Evolutionary conservation across 805 yeast species (phyloP).

Genomic region (Yamadazyma ubonensis): DNA sequence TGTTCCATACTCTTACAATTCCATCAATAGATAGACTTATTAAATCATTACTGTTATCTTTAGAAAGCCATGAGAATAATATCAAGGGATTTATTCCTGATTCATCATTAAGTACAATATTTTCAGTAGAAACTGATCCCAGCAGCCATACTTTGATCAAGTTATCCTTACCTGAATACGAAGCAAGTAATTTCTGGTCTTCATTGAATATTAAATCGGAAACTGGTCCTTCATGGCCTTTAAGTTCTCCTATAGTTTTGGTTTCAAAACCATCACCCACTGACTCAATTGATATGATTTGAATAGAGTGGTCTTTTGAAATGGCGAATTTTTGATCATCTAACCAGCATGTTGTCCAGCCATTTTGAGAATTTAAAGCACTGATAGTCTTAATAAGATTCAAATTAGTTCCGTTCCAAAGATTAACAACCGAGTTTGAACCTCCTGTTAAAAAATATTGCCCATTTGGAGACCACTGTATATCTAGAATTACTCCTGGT

Average conservation of each 20-base stretch:
- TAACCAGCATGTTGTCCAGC: constrained; percentile 69
- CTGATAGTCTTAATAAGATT: constrained; percentile 32
- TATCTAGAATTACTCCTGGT: constrained; percentile 44
- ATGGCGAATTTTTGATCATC: constrained; percentile 65
- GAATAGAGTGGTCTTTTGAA: constrained; percentile 55
- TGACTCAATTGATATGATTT: constrained; percentile 46
- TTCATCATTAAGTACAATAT: constrained; percentile 2
- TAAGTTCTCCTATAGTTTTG: constrained; percentile 30
- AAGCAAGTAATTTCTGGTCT: constrained; percentile 55
- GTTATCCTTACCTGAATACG: constrained; percentile 72
- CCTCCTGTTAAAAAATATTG: constrained; percentile 60
- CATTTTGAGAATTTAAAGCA: constrained; percentile 5
- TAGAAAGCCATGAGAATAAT: constrained; percentile 52
- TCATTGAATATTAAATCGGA: constrained; percentile 55
- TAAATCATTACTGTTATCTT: constrained; percentile 13
- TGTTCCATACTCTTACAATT: constrained; percentile 65
- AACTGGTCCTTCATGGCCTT: constrained; percentile 66
- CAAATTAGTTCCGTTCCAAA: constrained; percentile 62
- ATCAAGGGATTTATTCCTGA: constrained; percentile 57
- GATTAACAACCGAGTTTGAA: constrained; percentile 33
- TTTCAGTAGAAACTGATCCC: constrained; percentile 47
- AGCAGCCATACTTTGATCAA: constrained; percentile 76
- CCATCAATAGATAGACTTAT: constrained; percentile 72
- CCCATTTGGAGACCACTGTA: constrained; percentile 63
- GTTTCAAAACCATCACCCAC: constrained; percentile 1